Conservation (phyloP, 768 basidiomycete species). For the Suillus americanus region DNA sequence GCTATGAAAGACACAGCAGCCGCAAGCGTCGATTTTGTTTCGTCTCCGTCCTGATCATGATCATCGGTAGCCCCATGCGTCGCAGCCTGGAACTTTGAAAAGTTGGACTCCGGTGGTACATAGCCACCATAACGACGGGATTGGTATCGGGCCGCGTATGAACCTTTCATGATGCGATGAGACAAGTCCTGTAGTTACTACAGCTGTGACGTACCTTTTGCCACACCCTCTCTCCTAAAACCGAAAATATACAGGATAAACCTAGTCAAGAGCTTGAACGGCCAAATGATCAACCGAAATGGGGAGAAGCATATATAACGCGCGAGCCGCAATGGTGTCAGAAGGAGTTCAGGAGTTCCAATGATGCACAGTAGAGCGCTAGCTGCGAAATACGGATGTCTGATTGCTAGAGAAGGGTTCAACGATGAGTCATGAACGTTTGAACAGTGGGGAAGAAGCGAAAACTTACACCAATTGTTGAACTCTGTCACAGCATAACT, state of each 20-base stretch:
- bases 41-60: not conserved
- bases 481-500: not conserved
- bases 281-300: not conserved
- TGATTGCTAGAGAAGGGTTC: not conserved
- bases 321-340: not conserved
- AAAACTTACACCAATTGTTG: conserved; percentile 5
- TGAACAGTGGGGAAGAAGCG: not conserved
- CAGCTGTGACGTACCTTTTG: not conserved
- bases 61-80: conserved; percentile 4
- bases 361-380: not conserved
- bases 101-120: conserved; percentile 3
- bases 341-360: not conserved
- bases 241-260: conserved; percentile 4
- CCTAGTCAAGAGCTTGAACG: not conserved
- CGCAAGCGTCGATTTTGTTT: not conserved
- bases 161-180: not conserved
- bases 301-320: not conserved
- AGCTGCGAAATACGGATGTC: conserved; percentile 1
- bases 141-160: conserved; percentile 8
- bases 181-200: not conserved
- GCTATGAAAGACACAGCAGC: not conserved
- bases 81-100: conserved; percentile 2
- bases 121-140: conserved; percentile 9
- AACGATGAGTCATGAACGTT: not conserved
- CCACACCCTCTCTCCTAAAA: conserved; percentile 4